A percentile compares a stretch with the other conserved stretches of the same genome.
phyloP scores from a whole-genome alignment of 495 filamentous ascomycete species.

The Podospora anserina region DNA sequence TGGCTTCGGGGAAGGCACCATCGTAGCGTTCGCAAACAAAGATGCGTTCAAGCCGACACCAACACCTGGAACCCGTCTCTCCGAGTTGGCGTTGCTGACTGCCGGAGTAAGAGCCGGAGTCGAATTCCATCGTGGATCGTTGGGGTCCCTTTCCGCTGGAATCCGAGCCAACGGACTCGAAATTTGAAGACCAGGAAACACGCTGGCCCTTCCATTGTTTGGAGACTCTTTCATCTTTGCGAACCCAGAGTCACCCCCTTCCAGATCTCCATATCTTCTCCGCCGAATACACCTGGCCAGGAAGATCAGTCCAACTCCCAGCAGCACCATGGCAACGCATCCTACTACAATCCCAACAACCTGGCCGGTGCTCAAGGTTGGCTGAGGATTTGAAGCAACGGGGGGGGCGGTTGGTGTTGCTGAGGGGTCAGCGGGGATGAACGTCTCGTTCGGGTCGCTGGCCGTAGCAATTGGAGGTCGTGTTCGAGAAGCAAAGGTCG shows the following conservation, averaged over 20 bases:
- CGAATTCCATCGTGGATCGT: constrained; percentile 25
- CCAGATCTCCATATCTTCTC: constrained; percentile 35
- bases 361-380: constrained; percentile 37
- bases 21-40: not conserved
- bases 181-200: constrained; percentile 27
- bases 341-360: constrained; percentile 49
- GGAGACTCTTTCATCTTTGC: constrained; percentile 36
- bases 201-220: constrained; percentile 19
- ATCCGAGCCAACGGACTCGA: constrained; percentile 35
- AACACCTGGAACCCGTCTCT: not conserved
- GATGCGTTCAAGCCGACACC: not conserved
- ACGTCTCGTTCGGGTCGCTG: constrained; percentile 15
- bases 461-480: constrained; percentile 19
- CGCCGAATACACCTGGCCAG: constrained; percentile 40
- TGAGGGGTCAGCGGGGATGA: constrained; percentile 5
- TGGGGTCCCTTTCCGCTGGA: constrained; percentile 23
- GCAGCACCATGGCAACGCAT: constrained; percentile 36
- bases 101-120: constrained; percentile 1
- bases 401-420: constrained; percentile 12
- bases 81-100: constrained; percentile 29
- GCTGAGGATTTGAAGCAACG: constrained; percentile 2
- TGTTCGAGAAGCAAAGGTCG: constrained; percentile 12
- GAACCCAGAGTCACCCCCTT: constrained; percentile 34
- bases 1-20: not conserved
- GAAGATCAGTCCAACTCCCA: constrained; percentile 41